Percentiles rank a stretch among this genome's conserved stretches.
phyloP scores from a whole-genome alignment of 495 filamentous ascomycete species.

The Aspergillus leporis region DNA sequence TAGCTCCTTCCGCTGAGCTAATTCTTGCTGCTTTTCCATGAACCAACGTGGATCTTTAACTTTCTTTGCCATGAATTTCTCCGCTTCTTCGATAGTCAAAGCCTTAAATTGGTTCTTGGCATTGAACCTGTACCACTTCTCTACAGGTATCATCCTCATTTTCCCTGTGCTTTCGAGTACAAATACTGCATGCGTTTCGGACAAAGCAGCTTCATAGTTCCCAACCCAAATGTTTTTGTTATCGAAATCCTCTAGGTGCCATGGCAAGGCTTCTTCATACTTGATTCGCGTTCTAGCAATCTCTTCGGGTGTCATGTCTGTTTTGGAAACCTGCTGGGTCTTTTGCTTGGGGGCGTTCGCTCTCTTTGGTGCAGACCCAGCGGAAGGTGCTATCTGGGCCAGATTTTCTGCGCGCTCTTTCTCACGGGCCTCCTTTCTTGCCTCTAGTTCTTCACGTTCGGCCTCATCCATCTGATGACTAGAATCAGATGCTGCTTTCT shows the following conservation, averaged over 20 bases:
- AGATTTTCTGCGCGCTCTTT: conserved; percentile 79
- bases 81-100: conserved; percentile 80
- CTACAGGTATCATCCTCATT: conserved; percentile 86
- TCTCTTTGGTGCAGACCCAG: conserved; percentile 59
- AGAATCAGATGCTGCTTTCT: conserved; percentile 35
- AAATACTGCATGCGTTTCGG: conserved; percentile 74
- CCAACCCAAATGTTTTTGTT: conserved; percentile 92
- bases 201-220: conserved; percentile 81
- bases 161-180: conserved; percentile 57
- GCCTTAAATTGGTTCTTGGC: conserved; percentile 80
- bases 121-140: conserved; percentile 93
- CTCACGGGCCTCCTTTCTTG: conserved; percentile 72
- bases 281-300: conserved; percentile 76
- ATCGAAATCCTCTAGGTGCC: conserved; percentile 96
- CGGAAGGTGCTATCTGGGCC: conserved; percentile 81
- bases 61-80: conserved; percentile 75
- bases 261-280: conserved; percentile 93
- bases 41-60: conserved; percentile 75
- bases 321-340: conserved; percentile 68
- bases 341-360: conserved; percentile 62
- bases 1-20: conserved; percentile 48
- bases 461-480: conserved; percentile 52
- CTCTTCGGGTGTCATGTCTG: conserved; percentile 79
- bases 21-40: conserved; percentile 61
- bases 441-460: conserved; percentile 71